phyloP scores from a whole-genome alignment of 345 rosid genomes.

The Trapa bicornis region DNA sequence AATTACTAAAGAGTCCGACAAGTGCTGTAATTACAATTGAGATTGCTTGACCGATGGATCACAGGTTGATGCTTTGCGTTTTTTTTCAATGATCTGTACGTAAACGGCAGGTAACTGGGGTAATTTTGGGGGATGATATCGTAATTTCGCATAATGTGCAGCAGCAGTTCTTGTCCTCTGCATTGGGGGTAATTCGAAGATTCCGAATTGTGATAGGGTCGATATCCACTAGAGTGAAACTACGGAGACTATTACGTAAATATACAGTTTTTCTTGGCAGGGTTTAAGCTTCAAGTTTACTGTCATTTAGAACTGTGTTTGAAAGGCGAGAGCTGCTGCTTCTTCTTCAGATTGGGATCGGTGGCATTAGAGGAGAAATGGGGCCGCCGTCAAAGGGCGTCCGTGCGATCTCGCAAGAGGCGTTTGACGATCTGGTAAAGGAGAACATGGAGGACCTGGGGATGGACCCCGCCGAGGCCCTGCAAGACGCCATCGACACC shows the following conservation, averaged over 20 bases:
- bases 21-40: too few species aligned
- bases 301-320: not conserved
- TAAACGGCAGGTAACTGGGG: too few species aligned
- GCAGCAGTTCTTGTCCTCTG: not conserved
- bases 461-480: conserved; percentile 85
- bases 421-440: conserved; percentile 70
- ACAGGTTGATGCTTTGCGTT: too few species aligned
- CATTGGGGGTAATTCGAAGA: not conserved
- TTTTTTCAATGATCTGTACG: too few species aligned
- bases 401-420: conserved; percentile 73
- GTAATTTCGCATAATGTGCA: too few species aligned
- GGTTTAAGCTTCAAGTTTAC: not conserved
- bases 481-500: conserved; percentile 72
- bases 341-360: not conserved
- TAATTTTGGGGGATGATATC: too few species aligned
- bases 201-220: not conserved
- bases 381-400: conserved; percentile 34
- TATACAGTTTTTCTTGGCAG: not conserved
- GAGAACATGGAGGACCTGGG: conserved; percentile 85
- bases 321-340: not conserved
- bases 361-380: conserved; percentile 14
- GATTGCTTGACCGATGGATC: too few species aligned
- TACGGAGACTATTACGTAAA: not conserved
- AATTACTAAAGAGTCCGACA: too few species aligned
- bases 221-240: not conserved